Evolutionary conservation across 2,329 filamentous ascomycete species (phyloP).

Genomic region (Penicillium brasilianum): DNA sequence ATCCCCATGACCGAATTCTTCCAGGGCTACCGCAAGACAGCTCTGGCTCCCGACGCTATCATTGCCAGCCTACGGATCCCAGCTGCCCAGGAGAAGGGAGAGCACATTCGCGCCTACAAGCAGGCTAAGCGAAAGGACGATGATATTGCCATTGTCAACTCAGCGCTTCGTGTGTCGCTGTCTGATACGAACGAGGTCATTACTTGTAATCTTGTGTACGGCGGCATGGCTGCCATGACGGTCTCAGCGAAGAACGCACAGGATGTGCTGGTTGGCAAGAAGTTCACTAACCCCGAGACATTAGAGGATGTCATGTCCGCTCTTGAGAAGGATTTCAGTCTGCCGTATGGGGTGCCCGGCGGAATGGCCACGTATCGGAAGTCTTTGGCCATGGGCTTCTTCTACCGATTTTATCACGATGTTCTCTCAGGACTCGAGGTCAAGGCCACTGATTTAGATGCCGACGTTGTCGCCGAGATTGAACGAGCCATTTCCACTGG

Average conservation of each 20-base stretch:
- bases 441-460: conserved; percentile 63
- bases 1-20: conserved; percentile 95
- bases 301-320: conserved; percentile 89
- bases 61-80: conserved; percentile 89
- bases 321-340: conserved; percentile 85
- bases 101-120: conserved; percentile 90
- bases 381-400: conserved; percentile 87
- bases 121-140: conserved; percentile 97
- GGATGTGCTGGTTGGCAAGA: conserved; percentile 75
- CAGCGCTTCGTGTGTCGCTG: conserved; percentile 76
- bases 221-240: conserved; percentile 92
- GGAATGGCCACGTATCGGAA: conserved; percentile 98
- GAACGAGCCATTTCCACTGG: conserved; percentile 83
- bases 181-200: conserved; percentile 71
- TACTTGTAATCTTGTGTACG: conserved; percentile 82
- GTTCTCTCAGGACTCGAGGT: conserved; percentile 65
- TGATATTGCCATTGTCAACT: conserved; percentile 96
- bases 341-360: conserved; percentile 88
- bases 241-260: conserved; percentile 82
- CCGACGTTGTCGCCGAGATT: conserved; percentile 80
- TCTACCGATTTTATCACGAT: conserved; percentile 96
- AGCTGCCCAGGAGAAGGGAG: conserved; percentile 71
- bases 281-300: conserved; percentile 78
- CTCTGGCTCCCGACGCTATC: conserved; percentile 78
- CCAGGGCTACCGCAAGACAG: conserved; percentile 85